A percentile compares a stretch with the other conserved stretches of the same genome.
phyloP scores from a whole-genome alignment of 805 yeast genomes.

The Monosporozyma yasuniensis region DNA sequence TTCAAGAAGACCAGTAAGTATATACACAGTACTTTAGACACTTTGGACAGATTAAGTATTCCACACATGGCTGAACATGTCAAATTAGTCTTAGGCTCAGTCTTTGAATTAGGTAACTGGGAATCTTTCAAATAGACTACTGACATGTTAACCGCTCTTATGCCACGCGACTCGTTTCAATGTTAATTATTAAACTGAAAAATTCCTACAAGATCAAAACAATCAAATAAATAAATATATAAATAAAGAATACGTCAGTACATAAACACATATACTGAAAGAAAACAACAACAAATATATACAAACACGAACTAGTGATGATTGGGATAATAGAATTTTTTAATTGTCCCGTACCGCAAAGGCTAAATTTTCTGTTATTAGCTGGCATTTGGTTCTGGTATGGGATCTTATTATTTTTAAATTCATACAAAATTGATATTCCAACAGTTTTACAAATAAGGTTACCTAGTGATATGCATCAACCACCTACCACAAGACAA shows the following conservation, averaged over 20 bases:
- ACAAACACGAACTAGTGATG: neutral
- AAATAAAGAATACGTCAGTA: neutral
- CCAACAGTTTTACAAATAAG: slow-evolving; percentile 17
- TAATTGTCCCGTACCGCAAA: slow-evolving; percentile 38
- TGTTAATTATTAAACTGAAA: neutral
- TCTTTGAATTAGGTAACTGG: slow-evolving; percentile 51
- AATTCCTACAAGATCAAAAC: neutral
- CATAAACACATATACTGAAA: too few relatives aligned
- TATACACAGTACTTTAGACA: slow-evolving; percentile 73
- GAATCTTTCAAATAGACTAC: slow-evolving; percentile 5
- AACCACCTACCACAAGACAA: slow-evolving; percentile 32
- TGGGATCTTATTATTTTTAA: slow-evolving; percentile 34
- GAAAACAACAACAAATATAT: too few relatives aligned
- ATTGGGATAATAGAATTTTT: neutral
- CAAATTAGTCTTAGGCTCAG: slow-evolving; percentile 64
- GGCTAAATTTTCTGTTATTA: slow-evolving; percentile 42
- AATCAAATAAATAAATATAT: neutral
- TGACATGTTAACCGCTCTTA: neutral
- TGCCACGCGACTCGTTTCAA: neutral
- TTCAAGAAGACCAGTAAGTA: slow-evolving; percentile 54
- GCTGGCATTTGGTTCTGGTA: slow-evolving; percentile 50
- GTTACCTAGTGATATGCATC: slow-evolving; percentile 15
- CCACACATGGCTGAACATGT: slow-evolving; percentile 75
- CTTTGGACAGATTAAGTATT: slow-evolving; percentile 69
- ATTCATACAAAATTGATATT: slow-evolving; percentile 37